Percentiles rank a stretch among this genome's conserved stretches.
phyloP scores from a whole-genome alignment of 2,329 filamentous ascomycete species.

The Penicillium sp. region DNA sequence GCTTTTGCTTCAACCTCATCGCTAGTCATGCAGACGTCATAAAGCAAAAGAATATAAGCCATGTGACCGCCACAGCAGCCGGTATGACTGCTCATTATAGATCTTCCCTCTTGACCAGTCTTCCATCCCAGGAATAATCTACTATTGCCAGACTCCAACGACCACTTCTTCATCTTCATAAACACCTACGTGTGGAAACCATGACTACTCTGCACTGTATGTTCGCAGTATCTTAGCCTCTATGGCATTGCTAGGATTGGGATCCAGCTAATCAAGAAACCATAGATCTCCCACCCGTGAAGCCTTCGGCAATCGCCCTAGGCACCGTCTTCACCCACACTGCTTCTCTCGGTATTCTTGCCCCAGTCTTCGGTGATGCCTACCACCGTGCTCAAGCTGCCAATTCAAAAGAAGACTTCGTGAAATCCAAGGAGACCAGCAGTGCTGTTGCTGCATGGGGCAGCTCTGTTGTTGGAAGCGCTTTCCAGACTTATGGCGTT shows the following conservation, averaged over 20 bases:
- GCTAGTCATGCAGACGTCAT: slow-evolving; percentile 16
- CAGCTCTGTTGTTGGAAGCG: slow-evolving; percentile 82
- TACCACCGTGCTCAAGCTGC: slow-evolving; percentile 88
- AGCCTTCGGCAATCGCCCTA: slow-evolving; percentile 95
- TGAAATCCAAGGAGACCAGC: slow-evolving; percentile 86
- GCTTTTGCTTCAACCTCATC: not conserved
- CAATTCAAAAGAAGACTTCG: slow-evolving; percentile 95
- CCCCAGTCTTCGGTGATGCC: slow-evolving; percentile 87
- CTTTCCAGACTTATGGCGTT: slow-evolving; percentile 83
- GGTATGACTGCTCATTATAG: no score
- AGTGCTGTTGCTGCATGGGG: slow-evolving; percentile 86
- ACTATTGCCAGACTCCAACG: not conserved
- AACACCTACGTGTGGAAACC: not conserved
- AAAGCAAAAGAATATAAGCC: slow-evolving; percentile 3
- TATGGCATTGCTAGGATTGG: not conserved
- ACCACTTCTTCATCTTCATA: not conserved
- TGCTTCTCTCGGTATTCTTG: slow-evolving; percentile 79
- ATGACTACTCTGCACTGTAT: slow-evolving; percentile 15
- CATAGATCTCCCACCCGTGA: slow-evolving; percentile 73
- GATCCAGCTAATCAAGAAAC: slow-evolving; percentile 1
- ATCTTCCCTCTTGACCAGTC: not conserved
- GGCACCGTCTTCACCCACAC: slow-evolving; percentile 95
- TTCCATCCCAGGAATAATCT: not conserved
- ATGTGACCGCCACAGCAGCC: slow-evolving; percentile 6
- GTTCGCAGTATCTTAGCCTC: not conserved